These are phyloP conservation scores for Paramecium sexaurelia DNA, from an alignment of 73 alveolate species.

Conservation along the genomic window DNA sequence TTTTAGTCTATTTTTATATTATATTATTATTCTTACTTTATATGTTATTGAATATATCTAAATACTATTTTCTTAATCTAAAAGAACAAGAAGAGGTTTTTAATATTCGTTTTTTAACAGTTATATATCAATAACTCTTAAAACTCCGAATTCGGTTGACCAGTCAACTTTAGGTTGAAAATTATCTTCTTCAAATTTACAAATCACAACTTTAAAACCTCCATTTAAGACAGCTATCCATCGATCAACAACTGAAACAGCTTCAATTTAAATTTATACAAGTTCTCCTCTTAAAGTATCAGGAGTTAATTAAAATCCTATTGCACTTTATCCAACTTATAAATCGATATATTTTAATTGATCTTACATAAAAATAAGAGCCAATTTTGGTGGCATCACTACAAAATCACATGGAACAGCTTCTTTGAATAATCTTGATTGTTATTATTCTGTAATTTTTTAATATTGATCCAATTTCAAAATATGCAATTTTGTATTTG, in stretches of 20 bases:
- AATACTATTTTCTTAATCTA: background rate
- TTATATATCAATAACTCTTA: background rate
- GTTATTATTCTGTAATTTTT: background rate
- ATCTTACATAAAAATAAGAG: background rate
- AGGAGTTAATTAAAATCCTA: background rate
- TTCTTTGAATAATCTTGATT: slow-evolving; percentile 28
- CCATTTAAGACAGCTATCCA: slow-evolving; percentile 55
- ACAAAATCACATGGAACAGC: slow-evolving; percentile 28
- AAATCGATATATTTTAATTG: slow-evolving; percentile 13
- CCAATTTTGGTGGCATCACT: background rate
- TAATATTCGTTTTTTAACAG: background rate
- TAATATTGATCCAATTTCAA: slow-evolving; percentile 4
- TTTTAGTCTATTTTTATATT: background rate
- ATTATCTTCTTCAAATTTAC: slow-evolving; percentile 26
- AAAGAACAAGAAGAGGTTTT: background rate
- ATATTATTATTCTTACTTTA: background rate
- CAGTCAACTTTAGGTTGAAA: slow-evolving; percentile 27
- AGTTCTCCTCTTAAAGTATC: background rate
- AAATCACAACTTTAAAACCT: slow-evolving; percentile 20
- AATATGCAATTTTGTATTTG: slow-evolving; percentile 20
- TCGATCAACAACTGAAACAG: slow-evolving; percentile 11
- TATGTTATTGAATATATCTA: background rate
- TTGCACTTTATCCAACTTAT: background rate
- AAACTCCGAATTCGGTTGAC: slow-evolving; percentile 30
- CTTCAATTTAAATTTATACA: background rate